Evolutionary conservation across 2,329 filamentous ascomycete genomes (phyloP), one percentile per base, ranked within the genome.

Genomic region (Cryoendolithus antarcticus): DNA sequence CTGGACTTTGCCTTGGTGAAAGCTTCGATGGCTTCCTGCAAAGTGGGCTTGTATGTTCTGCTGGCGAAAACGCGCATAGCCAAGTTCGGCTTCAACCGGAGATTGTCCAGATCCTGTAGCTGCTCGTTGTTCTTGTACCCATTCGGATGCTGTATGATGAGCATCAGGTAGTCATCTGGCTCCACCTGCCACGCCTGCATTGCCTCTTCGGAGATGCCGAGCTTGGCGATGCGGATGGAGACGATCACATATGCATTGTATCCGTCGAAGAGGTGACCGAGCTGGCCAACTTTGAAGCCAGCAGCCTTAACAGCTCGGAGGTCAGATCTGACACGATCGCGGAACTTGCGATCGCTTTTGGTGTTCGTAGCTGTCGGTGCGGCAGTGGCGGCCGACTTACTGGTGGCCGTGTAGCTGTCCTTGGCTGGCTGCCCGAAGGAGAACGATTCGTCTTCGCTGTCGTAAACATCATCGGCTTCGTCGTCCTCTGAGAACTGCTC

Each of bases 131-230:
- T 62, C 27, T 66, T 68, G 57, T 93, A 93, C 0, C 65, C 68
- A n/a, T 60, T 57, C 0, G 67, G 62, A 47, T 82, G 82, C 29
- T 72, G 71, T 32, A 91, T 70, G 13, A 94, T 64, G 4, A 93
- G 65, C 4, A 89, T 72, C 30, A 93, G 58, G 51, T 89, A 88
- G 28, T 86, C 79, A 0, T 67, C 60, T 0, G 67, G 61, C 9
- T 72, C 61, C 8, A 94, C 57, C 43, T 80, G 71, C 86, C 86
- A 94, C 1, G 86, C 82, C 51, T 80, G 70, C 59, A 85, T 72
- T 1, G 77, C 78, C 52, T 88, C 82, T 30, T 80, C 70, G 0
- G 83, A 80, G 9, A 94, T 73, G 1, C 73, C 77, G 1, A 94
- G 71, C 49, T 81, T 82, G 3, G 70, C 65, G 24, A 83, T 72